These are phyloP conservation scores for Wickerhamomyces sp. DNA, from an alignment of 1,139 yeast genomes.

Conservation along the genomic window DNA sequence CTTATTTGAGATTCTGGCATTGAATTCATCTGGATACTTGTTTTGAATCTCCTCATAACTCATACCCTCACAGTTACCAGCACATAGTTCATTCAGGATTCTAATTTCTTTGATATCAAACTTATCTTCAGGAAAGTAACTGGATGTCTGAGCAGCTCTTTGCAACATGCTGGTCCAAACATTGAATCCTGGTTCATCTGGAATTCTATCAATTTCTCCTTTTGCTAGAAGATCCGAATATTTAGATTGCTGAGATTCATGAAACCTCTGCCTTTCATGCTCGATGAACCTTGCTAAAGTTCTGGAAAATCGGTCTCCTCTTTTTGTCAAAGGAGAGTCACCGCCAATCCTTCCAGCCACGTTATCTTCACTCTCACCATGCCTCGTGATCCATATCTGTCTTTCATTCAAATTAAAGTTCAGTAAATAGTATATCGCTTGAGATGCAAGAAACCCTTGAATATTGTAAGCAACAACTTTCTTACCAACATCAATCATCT, in stretches of 20 bases:
- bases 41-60: conserved; percentile 78
- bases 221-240: conserved; percentile 35
- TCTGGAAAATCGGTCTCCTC: conserved; percentile 71
- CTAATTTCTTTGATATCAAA: conserved; percentile 86
- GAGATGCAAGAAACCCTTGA: conserved; percentile 90
- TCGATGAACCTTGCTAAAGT: conserved; percentile 73
- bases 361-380: conserved; percentile 88
- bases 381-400: conserved; percentile 93
- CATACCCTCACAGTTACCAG: conserved; percentile 90
- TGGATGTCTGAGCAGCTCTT: conserved; percentile 75
- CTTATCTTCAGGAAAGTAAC: conserved; percentile 48
- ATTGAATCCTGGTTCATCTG: conserved; percentile 55
- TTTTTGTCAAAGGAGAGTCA: conserved; percentile 71
- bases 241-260: conserved; percentile 55
- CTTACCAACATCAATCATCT: conserved; percentile 94
- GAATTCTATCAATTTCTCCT: conserved; percentile 18
- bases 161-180: conserved; percentile 91
- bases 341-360: conserved; percentile 89
- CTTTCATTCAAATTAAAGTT: conserved; percentile 89
- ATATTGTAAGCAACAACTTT: conserved; percentile 90
- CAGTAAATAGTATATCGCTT: conserved; percentile 81
- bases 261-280: conserved; percentile 65
- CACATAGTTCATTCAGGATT: conserved; percentile 89
- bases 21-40: conserved; percentile 72
- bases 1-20: conserved; percentile 69